Conservation (phyloP, 2,329 filamentous ascomycete species). For the Sporothrix phasma region DNA sequence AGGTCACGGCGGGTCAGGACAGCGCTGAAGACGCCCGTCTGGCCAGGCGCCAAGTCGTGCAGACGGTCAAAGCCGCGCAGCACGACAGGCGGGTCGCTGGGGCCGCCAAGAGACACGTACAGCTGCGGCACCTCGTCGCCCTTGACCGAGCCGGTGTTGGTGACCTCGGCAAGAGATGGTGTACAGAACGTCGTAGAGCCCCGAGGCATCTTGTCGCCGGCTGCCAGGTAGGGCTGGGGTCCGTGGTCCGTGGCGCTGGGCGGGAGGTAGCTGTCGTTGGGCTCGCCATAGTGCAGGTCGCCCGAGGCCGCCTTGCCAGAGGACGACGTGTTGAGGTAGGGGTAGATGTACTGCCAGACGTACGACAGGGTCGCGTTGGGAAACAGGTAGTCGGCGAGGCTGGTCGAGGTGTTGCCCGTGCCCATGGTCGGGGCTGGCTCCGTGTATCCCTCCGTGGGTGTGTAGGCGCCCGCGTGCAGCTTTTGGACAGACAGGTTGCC, state of each 20-base stretch:
- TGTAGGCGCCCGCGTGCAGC: constrained; percentile 43
- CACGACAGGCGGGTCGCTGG: constrained; percentile 54
- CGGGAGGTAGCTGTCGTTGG: constrained; percentile 51
- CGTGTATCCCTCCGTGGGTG: constrained; percentile 50
- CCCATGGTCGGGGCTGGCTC: constrained; percentile 49
- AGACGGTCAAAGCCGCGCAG: constrained; percentile 78
- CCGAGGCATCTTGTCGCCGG: constrained; percentile 40
- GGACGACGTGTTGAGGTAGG: constrained; percentile 56
- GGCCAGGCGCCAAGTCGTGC: constrained; percentile 54
- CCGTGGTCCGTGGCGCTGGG: constrained; percentile 43
- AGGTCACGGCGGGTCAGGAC: constrained; percentile 70
- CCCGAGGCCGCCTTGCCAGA: constrained; percentile 44
- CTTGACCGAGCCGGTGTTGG: constrained; percentile 55
- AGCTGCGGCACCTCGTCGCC: constrained; percentile 69
- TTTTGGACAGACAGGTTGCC: constrained; percentile 51
- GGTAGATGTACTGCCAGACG: constrained; percentile 54
- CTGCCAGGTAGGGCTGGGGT: constrained; percentile 44
- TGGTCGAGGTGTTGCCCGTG: constrained; percentile 52
- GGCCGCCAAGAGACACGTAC: constrained; percentile 72
- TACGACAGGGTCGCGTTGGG: constrained; percentile 44
- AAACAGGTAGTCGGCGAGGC: constrained; percentile 58
- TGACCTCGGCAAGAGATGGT: constrained; percentile 56
- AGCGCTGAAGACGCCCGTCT: constrained; percentile 54
- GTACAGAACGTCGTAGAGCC: constrained; percentile 62
- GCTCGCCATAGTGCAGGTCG: constrained; percentile 51